These are phyloP conservation scores for Amphichorda felina DNA, from an alignment of 2,329 filamentous ascomycete species.

Conservation along the genomic window DNA sequence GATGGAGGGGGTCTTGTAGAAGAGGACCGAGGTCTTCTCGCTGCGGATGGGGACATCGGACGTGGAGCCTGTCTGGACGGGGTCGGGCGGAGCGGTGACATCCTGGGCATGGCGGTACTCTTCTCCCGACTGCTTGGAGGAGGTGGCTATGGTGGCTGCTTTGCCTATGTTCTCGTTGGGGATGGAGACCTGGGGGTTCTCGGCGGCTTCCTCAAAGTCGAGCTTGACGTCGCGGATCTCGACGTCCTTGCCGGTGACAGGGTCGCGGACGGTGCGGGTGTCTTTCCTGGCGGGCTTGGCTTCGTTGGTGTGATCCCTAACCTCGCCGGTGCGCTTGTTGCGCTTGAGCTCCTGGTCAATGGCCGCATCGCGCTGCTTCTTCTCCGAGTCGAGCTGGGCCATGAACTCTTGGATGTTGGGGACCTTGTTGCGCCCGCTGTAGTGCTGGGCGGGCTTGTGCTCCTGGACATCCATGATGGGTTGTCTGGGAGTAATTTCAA, in stretches of 20 bases:
- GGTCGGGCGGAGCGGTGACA: slow-evolving; percentile 81
- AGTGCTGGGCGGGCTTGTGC: slow-evolving; percentile 41
- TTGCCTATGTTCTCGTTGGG: slow-evolving; percentile 84
- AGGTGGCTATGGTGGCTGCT: slow-evolving; percentile 59
- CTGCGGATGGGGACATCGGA: slow-evolving; percentile 92
- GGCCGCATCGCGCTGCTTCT: slow-evolving; percentile 59
- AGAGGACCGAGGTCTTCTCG: slow-evolving; percentile 92
- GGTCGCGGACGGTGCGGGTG: slow-evolving; percentile 72
- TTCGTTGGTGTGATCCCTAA: slow-evolving; percentile 29
- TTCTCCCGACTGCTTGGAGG: slow-evolving; percentile 56
- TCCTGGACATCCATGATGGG: slow-evolving; percentile 1
- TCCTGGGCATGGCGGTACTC: slow-evolving; percentile 83
- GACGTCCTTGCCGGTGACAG: slow-evolving; percentile 76
- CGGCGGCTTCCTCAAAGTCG: slow-evolving; percentile 54
- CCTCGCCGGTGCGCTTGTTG: slow-evolving; percentile 22
- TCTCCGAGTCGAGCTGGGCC: slow-evolving; percentile 65
- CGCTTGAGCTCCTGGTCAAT: slow-evolving; percentile 47
- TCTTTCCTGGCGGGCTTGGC: slow-evolving; percentile 23
- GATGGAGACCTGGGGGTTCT: slow-evolving; percentile 66
- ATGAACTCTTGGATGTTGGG: slow-evolving; percentile 83
- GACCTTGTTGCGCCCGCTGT: slow-evolving; percentile 72
- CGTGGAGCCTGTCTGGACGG: slow-evolving; percentile 68
- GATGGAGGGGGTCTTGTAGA: slow-evolving; percentile 85
- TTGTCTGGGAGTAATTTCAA: neutral
- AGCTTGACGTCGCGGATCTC: slow-evolving; percentile 73